These are phyloP conservation scores for Peronospora farinosa DNA, from an alignment of 352 stramenopile species.

Conservation along the genomic window DNA sequence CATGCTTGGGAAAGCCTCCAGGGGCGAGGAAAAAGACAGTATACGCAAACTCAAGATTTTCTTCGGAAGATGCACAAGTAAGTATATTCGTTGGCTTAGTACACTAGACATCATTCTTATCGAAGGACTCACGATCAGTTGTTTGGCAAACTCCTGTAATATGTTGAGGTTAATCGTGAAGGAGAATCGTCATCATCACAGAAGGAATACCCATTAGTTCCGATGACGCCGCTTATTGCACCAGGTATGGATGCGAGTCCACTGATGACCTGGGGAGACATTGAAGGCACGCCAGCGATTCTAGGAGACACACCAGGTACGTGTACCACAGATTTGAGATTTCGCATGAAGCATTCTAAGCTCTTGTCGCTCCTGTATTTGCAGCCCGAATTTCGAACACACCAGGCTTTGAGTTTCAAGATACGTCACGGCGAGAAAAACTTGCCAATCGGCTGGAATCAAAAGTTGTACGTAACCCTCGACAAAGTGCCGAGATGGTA, in stretches of 20 bases:
- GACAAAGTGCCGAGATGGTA: background rate
- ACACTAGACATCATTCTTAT: background rate
- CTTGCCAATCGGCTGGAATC: slow-evolving; percentile 54
- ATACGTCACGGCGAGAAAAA: slow-evolving; percentile 55
- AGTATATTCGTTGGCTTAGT: background rate
- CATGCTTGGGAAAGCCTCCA: slow-evolving; percentile 20
- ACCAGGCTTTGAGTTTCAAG: slow-evolving; percentile 59
- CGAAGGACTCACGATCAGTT: background rate
- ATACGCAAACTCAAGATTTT: slow-evolving; percentile 74
- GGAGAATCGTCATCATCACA: slow-evolving; percentile 2
- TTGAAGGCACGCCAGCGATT: slow-evolving; percentile 71
- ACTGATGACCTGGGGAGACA: slow-evolving; percentile 82
- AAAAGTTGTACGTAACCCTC: slow-evolving; percentile 36
- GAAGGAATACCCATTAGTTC: slow-evolving; percentile 46
- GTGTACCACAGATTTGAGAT: background rate
- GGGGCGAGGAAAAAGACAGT: slow-evolving; percentile 45
- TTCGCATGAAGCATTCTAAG: background rate
- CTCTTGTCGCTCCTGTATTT: slow-evolving; percentile 1
- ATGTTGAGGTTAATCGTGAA: background rate
- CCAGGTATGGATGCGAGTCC: slow-evolving; percentile 68
- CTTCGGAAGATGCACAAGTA: slow-evolving; percentile 21
- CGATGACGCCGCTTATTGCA: slow-evolving; percentile 75
- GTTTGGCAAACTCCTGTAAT: slow-evolving; percentile 2
- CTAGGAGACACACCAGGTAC: slow-evolving; percentile 44
- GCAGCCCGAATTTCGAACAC: slow-evolving; percentile 37